phyloP scores from a whole-genome alignment of 306 rosid species.

The Trifolium dubium region DNA sequence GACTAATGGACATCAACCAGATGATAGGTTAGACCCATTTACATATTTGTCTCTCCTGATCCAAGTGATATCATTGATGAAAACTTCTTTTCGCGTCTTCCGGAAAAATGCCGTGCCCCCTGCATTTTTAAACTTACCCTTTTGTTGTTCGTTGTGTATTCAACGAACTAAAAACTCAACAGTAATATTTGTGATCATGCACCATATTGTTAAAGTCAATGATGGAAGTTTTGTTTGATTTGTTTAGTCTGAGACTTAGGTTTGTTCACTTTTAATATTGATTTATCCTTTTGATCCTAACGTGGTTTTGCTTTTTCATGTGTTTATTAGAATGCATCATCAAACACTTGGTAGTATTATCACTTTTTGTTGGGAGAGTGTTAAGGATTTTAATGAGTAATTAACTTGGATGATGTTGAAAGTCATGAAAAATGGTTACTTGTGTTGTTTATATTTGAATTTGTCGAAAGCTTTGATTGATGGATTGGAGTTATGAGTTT shows the following conservation, averaged over 20 bases:
- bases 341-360: background rate
- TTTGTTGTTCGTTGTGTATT: no score
- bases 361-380: background rate
- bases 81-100: no score
- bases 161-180: no score
- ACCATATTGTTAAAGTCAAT: conserved; percentile 21
- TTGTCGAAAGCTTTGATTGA: conserved; percentile 26
- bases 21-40: no score
- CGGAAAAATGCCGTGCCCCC: no score
- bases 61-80: no score
- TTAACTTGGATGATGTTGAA: conserved; percentile 25
- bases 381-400: conserved; percentile 33
- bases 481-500: conserved; percentile 40
- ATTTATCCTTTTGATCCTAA: conserved; percentile 18
- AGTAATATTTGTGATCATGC: conserved; percentile 10
- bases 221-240: conserved; percentile 35
- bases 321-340: conserved; percentile 30
- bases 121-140: no score
- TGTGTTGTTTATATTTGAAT: conserved; percentile 13
- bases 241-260: conserved; percentile 32
- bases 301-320: conserved; percentile 14
- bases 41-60: no score
- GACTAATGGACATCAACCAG: no score
- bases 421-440: conserved; percentile 29
- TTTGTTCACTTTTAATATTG: conserved; percentile 32